Percentiles rank a stretch among this genome's conserved stretches.
Evolutionary conservation across 495 filamentous ascomycete species (phyloP).

Genomic region (Tirmania nivea): DNA sequence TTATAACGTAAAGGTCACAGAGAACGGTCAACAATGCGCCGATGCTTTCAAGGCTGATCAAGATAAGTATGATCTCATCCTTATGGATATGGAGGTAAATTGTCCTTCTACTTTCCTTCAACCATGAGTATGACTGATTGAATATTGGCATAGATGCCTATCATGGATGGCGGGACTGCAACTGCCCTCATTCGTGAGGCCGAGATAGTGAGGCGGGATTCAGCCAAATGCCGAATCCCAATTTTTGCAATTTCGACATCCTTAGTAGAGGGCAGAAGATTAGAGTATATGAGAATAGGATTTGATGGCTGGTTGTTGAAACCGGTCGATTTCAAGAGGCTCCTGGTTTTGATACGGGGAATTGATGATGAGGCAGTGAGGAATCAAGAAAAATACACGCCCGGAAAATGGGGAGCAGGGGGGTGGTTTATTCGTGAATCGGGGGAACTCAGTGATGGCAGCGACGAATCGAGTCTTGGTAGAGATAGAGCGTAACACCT

Average conservation of each 20-base stretch:
- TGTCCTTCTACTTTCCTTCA: too few relatives aligned
- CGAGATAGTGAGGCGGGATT: constrained; percentile 29
- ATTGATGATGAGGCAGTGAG: constrained; percentile 30
- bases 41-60: constrained; percentile 27
- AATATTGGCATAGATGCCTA: constrained; percentile 49
- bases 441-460: too few relatives aligned
- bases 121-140: not conserved
- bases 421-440: constrained; percentile 36
- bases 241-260: constrained; percentile 86
- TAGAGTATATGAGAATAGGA: constrained; percentile 54
- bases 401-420: constrained; percentile 49
- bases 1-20: constrained; percentile 46
- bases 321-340: constrained; percentile 48
- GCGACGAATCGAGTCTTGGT: too few relatives aligned
- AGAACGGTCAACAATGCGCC: constrained; percentile 79
- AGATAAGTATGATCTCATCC: constrained; percentile 47
- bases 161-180: constrained; percentile 67
- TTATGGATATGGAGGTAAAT: constrained; percentile 89
- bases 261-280: constrained; percentile 44
- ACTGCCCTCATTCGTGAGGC: constrained; percentile 61
- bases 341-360: constrained; percentile 37
- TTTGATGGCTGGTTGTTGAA: constrained; percentile 84
- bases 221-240: constrained; percentile 44
- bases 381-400: constrained; percentile 30
- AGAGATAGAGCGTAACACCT: too few relatives aligned